Conservation (phyloP, 495 filamentous ascomycete species). For the Aspergillus wentii region DNA sequence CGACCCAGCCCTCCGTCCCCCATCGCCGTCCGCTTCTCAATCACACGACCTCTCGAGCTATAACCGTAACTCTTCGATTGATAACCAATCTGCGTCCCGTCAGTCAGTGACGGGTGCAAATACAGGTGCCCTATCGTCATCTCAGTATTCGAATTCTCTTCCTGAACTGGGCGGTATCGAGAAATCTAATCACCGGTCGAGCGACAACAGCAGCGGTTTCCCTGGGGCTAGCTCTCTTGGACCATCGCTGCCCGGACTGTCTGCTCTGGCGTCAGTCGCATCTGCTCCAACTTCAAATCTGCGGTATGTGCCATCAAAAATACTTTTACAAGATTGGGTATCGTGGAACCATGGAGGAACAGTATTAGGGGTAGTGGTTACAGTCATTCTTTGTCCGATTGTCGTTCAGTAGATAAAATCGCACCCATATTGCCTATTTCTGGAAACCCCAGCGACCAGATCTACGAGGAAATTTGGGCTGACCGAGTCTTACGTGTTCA, state of each 20-base stretch:
- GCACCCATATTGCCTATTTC: too few species aligned
- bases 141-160: conserved; percentile 31
- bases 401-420: too few species aligned
- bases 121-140: conserved; percentile 30
- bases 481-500: conserved; percentile 28
- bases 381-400: too few species aligned
- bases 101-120: conserved; percentile 16
- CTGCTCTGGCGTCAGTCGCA: conserved; percentile 59
- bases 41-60: conserved; percentile 31
- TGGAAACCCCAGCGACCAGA: too few species aligned
- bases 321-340: too few species aligned
- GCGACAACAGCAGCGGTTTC: conserved; percentile 20
- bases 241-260: conserved; percentile 52
- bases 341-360: too few species aligned
- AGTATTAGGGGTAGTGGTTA: too few species aligned
- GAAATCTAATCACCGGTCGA: conserved; percentile 13
- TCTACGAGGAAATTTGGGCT: too few species aligned
- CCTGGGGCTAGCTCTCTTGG: conserved; percentile 23
- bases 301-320: conserved; percentile 54
- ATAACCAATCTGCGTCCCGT: conserved; percentile 15
- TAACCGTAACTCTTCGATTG: conserved; percentile 18
- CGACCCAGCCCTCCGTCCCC: conserved; percentile 44
- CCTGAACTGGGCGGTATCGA: conserved; percentile 26
- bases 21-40: conserved; percentile 37
- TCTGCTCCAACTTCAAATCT: conserved; percentile 58